Evolutionary conservation across 2,329 filamentous ascomycete genomes (phyloP).

Genomic region (Pezicula carpinea): DNA sequence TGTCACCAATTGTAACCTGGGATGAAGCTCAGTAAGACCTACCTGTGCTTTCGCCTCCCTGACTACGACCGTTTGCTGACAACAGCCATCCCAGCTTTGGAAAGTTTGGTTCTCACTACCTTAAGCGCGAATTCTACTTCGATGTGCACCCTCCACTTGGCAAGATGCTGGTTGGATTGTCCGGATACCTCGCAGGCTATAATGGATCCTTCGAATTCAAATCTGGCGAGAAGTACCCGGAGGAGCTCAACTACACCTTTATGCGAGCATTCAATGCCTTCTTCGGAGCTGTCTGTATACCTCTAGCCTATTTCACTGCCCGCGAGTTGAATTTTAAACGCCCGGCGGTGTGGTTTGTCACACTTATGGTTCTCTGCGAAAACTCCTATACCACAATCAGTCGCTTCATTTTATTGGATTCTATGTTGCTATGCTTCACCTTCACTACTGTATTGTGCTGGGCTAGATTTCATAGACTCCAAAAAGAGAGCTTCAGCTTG

Average conservation of each 20-base stretch:
- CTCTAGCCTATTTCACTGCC: conserved; percentile 91
- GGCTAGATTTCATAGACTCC: conserved; percentile 90
- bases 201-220: conserved; percentile 99
- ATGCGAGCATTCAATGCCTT: conserved; percentile 98
- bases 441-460: conserved; percentile 96
- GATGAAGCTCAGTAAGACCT: conserved; percentile 66
- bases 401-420: conserved; percentile 95
- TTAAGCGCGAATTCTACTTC: conserved; percentile 99
- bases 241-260: conserved; percentile 92
- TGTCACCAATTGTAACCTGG: conserved; percentile 71
- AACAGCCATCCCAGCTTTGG: conserved; percentile 58
- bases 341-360: conserved; percentile 89
- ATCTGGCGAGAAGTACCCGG: conserved; percentile 91
- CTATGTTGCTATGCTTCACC: conserved; percentile 98
- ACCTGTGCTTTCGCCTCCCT: conserved; percentile 17
- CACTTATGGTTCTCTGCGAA: conserved; percentile 95
- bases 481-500: conserved; percentile 76
- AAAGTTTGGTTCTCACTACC: conserved; percentile 98
- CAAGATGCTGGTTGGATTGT: conserved; percentile 97
- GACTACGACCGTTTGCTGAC: conserved; percentile 30
- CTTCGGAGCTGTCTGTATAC: conserved; percentile 89
- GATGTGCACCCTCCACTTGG: conserved; percentile 91
- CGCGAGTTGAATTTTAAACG: conserved; percentile 83
- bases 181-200: conserved; percentile 93
- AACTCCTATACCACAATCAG: conserved; percentile 99